Evolutionary conservation across 1,139 yeast genomes (phyloP), one percentile per base, ranked within the genome.

Genomic region (Taphrina communis): DNA sequence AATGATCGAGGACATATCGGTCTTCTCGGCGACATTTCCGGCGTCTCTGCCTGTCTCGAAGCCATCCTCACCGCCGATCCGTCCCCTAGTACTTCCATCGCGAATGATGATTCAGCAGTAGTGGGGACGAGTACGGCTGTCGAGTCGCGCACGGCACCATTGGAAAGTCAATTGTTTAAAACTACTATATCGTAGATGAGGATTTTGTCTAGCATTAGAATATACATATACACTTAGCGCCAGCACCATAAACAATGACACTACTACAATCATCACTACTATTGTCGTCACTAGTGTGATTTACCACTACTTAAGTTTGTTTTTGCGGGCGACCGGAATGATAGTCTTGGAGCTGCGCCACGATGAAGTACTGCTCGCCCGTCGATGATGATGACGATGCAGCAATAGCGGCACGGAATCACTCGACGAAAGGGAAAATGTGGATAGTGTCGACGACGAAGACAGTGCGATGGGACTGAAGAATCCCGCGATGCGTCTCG

Each of bases 1-100:
- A 83, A 89, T 66, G 82, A 81, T 1, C 80, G 85, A 58, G 97
- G 97, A 1, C 97, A 92, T 78, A 94, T 92, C 9, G 87, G 87
- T 46, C 79, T 92, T 65, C 81, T 92, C 84, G 85, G 90, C 0
- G 97, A 92, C 77, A 76, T 89, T 36, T 85, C 84, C 50, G 85
- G 87, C 25, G 55, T 57, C 12, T 58, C 55, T 14, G 46, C 53
- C 14, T 56, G 61, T 25, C 51, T 63, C 56, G 46, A 36, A 25
- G 65, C 65, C 11, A 39, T 60, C n/a, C 53, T 50, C n/a, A 6
- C 0, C 53, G 36, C 53, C 19, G 19, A 42, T 17, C 3, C 14
- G 17, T 42, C 46, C n/a, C n/a, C n/a, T n/a, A n/a, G n/a, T n/a
- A n/a, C n/a, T n/a, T n/a, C n/a, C 46, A 6, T 17, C 46, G 17